These are phyloP conservation scores for Lachancea sp. DNA, from an alignment of 805 yeast species.

Conservation along the genomic window DNA sequence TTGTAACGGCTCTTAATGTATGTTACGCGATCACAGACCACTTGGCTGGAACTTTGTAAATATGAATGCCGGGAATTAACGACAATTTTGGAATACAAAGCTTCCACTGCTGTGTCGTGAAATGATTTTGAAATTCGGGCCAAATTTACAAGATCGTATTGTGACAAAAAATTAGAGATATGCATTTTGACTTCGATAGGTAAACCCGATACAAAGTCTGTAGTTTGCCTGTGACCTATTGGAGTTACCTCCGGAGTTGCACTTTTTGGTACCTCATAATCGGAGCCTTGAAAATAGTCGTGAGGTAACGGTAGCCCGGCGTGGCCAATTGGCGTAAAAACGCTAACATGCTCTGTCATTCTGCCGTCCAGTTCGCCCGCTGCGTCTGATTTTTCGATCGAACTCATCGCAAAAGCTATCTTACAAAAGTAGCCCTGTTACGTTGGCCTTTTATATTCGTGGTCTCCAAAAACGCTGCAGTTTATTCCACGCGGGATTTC, in stretches of 20 bases:
- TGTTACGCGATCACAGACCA: slow-evolving; percentile 10
- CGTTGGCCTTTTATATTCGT: too few relatives aligned
- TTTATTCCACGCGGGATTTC: too few relatives aligned
- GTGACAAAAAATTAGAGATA: slow-evolving; percentile 35
- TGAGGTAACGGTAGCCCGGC: slow-evolving; percentile 14
- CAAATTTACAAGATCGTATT: slow-evolving; percentile 35
- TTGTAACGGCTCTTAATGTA: slow-evolving; percentile 38
- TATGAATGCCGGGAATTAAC: slow-evolving; percentile 36
- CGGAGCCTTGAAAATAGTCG: slow-evolving; percentile 2
- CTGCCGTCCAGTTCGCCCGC: slow-evolving; percentile 7
- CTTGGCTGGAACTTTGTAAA: slow-evolving; percentile 23
- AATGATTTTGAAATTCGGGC: slow-evolving; percentile 30
- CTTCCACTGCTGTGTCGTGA: slow-evolving; percentile 29
- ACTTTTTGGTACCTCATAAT: not conserved
- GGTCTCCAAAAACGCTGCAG: too few relatives aligned
- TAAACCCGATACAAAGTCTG: slow-evolving; percentile 16
- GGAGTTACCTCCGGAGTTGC: not conserved
- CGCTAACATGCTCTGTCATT: slow-evolving; percentile 10
- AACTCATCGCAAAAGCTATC: not conserved
- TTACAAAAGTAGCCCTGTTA: not conserved
- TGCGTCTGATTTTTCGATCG: not conserved
- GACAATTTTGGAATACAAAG: slow-evolving; percentile 32
- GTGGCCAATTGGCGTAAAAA: slow-evolving; percentile 14
- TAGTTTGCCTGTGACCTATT: not conserved
- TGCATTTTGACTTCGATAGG: slow-evolving; percentile 35